These are phyloP conservation scores for Didymella glomerata DNA, from an alignment of 2,329 filamentous ascomycete species.

Conservation along the genomic window DNA sequence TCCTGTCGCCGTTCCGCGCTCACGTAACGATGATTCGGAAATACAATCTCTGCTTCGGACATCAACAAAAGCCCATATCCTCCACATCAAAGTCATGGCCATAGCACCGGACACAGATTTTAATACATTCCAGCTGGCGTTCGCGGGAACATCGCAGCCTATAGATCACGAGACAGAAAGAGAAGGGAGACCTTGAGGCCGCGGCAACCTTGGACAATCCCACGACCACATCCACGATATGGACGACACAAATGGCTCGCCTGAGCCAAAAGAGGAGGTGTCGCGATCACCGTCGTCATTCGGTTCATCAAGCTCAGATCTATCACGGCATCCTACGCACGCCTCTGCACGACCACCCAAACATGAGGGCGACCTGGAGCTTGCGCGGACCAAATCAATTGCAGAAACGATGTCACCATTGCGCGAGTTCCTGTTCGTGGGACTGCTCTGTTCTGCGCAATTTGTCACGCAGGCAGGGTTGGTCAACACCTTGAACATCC, in stretches of 20 bases:
- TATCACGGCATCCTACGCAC: constrained; percentile 11
- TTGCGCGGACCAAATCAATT: constrained; percentile 33
- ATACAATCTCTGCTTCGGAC: not conserved
- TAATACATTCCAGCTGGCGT: not conserved
- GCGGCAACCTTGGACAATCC: not conserved
- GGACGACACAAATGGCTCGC: constrained; percentile 1
- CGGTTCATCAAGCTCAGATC: constrained; percentile 2
- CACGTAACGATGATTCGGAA: constrained; percentile 12
- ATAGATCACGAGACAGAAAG: not conserved
- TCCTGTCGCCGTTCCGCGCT: constrained; percentile 5
- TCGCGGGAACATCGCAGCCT: not conserved
- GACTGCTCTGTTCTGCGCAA: constrained; percentile 38
- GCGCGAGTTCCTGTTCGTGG: constrained; percentile 39
- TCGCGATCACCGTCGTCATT: constrained; percentile 8
- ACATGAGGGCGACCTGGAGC: constrained; percentile 21
- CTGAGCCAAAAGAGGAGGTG: constrained; percentile 7
- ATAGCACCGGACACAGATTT: not conserved
- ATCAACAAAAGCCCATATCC: constrained; percentile 14
- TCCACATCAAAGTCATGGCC: constrained; percentile 16
- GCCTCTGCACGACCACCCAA: constrained; percentile 4
- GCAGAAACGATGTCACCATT: constrained; percentile 33
- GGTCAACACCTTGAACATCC: constrained; percentile 48
- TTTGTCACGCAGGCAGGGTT: constrained; percentile 55
- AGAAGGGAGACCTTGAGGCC: not conserved
- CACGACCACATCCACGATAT: not conserved